Evolutionary conservation across 495 filamentous ascomycete genomes (phyloP), one percentile per base, ranked within the genome.

Genomic region (Penicillium tannophilum): DNA sequence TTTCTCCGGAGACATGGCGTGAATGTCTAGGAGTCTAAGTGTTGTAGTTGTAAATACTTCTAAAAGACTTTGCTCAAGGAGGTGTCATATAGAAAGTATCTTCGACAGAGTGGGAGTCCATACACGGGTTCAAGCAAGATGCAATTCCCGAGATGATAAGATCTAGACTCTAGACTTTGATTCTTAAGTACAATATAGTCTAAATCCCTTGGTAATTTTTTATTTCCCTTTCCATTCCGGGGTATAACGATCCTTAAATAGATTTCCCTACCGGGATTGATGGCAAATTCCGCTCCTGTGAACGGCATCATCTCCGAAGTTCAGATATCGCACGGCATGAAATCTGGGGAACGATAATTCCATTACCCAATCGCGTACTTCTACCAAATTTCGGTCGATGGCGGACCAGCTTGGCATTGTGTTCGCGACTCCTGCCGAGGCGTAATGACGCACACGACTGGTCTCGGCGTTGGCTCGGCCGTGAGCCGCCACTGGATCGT

Each of bases 1-100:
- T 54, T 55, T 60, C 45, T 68, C 83, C 79, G 41, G 75, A 80
- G 71, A 83, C 72, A 73, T 85, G 72, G 42, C 64, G 59, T 26
- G 20, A 24, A 35, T 28, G 28, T 28, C 28, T 28, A 3, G 28
- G 28, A 28, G 28, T 28, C 28, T 28, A 28, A 28, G 20, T 28
- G 19, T 33, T 49, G 20, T 39, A 31, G 47, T 31, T 61, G 47
- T 16, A 46, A 54, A 39, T 63, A 65, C 64, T 70, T 71, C 60
- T 65, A 65, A 61, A 59, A 59, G 62, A 54, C 56, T 2, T 69
- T 68, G 2, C 42, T 60, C 58, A 75, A 56, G 74, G 69, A 31
- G 71, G 71, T 56, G 62, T 68, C 74, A 74, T 72, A 58, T 72
- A 74, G 57, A 72, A 71, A 33, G 63, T 72, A 61, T 74, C 63